Evolutionary conservation across 1,284 basidiomycete species (phyloP).

Genomic region (Phaffia rhodozyma): DNA sequence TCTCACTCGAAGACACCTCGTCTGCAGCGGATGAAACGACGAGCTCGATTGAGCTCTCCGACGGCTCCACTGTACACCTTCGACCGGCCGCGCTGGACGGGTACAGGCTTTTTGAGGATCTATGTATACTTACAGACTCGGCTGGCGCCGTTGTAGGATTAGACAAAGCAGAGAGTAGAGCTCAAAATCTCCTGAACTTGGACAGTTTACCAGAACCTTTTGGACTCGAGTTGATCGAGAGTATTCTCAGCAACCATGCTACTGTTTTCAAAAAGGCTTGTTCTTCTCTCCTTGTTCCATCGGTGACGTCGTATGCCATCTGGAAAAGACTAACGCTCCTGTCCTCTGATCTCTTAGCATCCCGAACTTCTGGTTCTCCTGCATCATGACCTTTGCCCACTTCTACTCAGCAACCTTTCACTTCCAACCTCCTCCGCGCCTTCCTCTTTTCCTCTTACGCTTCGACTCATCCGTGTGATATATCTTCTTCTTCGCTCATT

Average conservation of each 20-base stretch:
- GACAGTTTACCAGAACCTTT: constrained; percentile 85
- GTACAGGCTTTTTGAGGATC: constrained; percentile 75
- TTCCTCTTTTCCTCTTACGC: constrained; percentile 70
- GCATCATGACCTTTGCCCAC: constrained; percentile 75
- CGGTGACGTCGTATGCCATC: neutral
- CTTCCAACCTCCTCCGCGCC: constrained; percentile 43
- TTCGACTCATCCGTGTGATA: constrained; percentile 83
- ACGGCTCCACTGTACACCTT: constrained; percentile 49
- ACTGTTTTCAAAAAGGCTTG: constrained; percentile 66
- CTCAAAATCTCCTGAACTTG: constrained; percentile 69
- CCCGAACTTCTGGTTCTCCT: constrained; percentile 71
- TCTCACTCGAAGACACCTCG: constrained; percentile 57
- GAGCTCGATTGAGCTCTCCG: constrained; percentile 44
- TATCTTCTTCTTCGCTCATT: constrained; percentile 90
- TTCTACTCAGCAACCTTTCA: constrained; percentile 72
- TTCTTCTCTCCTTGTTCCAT: neutral
- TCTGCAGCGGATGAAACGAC: constrained; percentile 19
- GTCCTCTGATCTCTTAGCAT: constrained; percentile 43
- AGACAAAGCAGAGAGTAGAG: constrained; percentile 39
- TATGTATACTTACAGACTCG: constrained; percentile 72
- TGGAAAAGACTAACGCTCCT: constrained; percentile 4
- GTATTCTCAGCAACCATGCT: constrained; percentile 89
- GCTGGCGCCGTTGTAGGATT: constrained; percentile 17
- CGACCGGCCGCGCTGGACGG: constrained; percentile 75
- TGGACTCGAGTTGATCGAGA: constrained; percentile 89